A percentile compares a stretch with the other conserved stretches of the same genome.
Conservation (phyloP, 2,329 filamentous ascomycete genomes). For the Ascocoryne sarcoides region DNA sequence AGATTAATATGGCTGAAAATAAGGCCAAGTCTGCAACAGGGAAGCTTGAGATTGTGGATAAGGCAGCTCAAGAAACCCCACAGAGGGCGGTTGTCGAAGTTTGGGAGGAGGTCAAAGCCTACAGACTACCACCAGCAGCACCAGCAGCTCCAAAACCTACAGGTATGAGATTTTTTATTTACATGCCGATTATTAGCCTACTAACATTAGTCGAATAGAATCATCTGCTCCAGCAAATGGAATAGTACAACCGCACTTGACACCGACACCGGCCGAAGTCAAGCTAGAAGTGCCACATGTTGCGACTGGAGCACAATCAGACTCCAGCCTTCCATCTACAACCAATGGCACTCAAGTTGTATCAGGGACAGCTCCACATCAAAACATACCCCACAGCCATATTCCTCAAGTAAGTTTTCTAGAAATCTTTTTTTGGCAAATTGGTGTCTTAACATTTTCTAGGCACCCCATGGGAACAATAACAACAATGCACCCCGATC, state of each 20-base stretch:
- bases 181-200: not conserved
- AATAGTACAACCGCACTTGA: slow-evolving; percentile 5
- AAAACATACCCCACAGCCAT: no score
- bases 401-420: slow-evolving; percentile 25
- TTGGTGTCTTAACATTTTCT: no score
- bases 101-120: slow-evolving; percentile 69
- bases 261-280: slow-evolving; percentile 11
- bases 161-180: slow-evolving; percentile 4
- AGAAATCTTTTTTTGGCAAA: no score
- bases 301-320: slow-evolving; percentile 4
- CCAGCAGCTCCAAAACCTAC: slow-evolving; percentile 5
- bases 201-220: slow-evolving; percentile 8
- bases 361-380: no score
- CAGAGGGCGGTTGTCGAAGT: slow-evolving; percentile 77
- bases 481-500: slow-evolving; percentile 18
- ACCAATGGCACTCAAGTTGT: slow-evolving; percentile 16
- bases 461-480: slow-evolving; percentile 18
- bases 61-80: slow-evolving; percentile 77
- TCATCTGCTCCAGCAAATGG: slow-evolving; percentile 16
- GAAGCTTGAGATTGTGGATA: slow-evolving; percentile 71
- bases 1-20: slow-evolving; percentile 72
- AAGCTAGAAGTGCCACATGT: slow-evolving; percentile 17
- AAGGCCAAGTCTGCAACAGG: slow-evolving; percentile 54
- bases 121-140: slow-evolving; percentile 34
- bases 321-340: slow-evolving; percentile 6